phyloP scores from a whole-genome alignment of 805 yeast species.

The Groenewaldozyma salmanticensis region DNA sequence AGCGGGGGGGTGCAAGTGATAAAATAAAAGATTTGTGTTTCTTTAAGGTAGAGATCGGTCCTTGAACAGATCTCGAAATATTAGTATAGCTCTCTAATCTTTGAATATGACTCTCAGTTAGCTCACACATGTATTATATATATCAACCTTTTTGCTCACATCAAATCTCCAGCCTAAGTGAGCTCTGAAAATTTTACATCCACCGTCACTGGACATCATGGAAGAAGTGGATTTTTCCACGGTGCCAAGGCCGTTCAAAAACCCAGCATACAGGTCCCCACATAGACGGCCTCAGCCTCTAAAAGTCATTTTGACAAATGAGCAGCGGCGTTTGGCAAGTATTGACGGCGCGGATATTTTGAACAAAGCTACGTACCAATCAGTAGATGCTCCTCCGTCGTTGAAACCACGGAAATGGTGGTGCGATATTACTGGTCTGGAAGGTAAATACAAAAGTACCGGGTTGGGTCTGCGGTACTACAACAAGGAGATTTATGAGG shows the following conservation, averaged over 20 bases:
- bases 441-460: constrained; percentile 66
- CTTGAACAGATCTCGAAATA: no score
- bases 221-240: constrained; percentile 21
- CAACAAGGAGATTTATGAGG: constrained; percentile 75
- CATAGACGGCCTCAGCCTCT: constrained; percentile 61
- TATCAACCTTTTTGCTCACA: no score
- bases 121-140: no score
- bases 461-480: constrained; percentile 62
- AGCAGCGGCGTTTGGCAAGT: constrained; percentile 51
- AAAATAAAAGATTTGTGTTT: no score
- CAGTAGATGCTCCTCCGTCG: constrained; percentile 80
- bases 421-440: constrained; percentile 90
- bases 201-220: no score
- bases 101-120: no score
- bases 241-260: constrained; percentile 41
- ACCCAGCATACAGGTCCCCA: constrained; percentile 40
- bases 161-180: no score
- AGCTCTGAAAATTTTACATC: no score
- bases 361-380: constrained; percentile 50
- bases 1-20: no score
- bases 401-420: constrained; percentile 70
- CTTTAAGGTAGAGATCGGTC: no score
- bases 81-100: no score
- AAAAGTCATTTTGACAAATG: constrained; percentile 68
- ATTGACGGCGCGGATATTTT: constrained; percentile 23